These are phyloP conservation scores for Talaromyces trachyspermus DNA, from an alignment of 495 filamentous ascomycete genomes.

Conservation along the genomic window DNA sequence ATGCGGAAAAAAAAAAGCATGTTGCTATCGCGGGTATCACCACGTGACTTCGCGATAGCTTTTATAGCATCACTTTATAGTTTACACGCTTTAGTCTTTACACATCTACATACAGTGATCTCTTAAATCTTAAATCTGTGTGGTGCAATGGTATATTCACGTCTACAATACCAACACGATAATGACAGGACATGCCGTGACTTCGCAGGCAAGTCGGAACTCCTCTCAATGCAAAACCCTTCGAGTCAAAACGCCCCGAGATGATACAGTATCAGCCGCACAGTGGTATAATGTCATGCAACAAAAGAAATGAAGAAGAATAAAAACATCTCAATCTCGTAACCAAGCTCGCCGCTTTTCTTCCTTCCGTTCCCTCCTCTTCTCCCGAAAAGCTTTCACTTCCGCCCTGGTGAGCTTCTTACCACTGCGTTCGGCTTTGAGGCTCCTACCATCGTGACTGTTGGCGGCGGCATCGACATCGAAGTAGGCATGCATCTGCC, in stretches of 20 bases:
- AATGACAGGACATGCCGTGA: too few species aligned
- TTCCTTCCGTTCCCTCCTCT: slow-evolving; percentile 79
- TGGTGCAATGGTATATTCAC: too few species aligned
- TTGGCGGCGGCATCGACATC: slow-evolving; percentile 98
- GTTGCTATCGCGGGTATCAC: slow-evolving; percentile 9
- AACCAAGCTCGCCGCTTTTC: slow-evolving; percentile 92
- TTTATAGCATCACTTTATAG: too few species aligned
- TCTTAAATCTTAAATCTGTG: too few species aligned
- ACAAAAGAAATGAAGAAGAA: not conserved
- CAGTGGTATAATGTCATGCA: not conserved
- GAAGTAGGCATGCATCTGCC: slow-evolving; percentile 93
- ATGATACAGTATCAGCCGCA: slow-evolving; percentile 4
- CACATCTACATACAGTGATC: too few species aligned
- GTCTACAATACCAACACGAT: too few species aligned
- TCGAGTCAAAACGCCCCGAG: slow-evolving; percentile 7
- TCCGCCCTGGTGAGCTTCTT: slow-evolving; percentile 84
- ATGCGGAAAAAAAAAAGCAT: slow-evolving; percentile 3
- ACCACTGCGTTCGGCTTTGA: slow-evolving; percentile 84
- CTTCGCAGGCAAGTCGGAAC: too few species aligned
- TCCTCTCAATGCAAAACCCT: slow-evolving; percentile 3
- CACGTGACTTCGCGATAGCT: slow-evolving; percentile 6
- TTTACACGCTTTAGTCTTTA: too few species aligned
- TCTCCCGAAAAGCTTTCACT: slow-evolving; percentile 68
- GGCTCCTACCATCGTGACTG: slow-evolving; percentile 79
- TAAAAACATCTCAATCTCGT: slow-evolving; percentile 51